Conservation (phyloP, 1,139 yeast species). For the Martiniozyma asiatica region DNA sequence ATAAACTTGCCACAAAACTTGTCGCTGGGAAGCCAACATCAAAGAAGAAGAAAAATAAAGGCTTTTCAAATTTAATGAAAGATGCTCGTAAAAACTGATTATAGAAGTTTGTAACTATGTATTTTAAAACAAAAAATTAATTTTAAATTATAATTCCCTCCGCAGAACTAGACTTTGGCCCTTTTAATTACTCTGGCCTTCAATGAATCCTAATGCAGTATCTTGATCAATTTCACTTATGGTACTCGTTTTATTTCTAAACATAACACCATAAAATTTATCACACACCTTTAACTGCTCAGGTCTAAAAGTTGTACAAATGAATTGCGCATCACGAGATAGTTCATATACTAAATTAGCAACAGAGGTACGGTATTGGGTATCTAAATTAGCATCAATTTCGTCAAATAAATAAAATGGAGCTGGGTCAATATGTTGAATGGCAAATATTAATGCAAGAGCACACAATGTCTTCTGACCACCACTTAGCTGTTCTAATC, state of each 20-base stretch:
- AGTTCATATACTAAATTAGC: slow-evolving; percentile 63
- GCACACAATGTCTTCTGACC: slow-evolving; percentile 97
- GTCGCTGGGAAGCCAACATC: slow-evolving; percentile 19
- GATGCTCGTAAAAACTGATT: slow-evolving; percentile 29
- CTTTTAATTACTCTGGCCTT: slow-evolving; percentile 21
- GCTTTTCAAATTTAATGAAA: slow-evolving; percentile 41
- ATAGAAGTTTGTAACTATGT: neutral
- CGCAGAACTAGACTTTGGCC: no score
- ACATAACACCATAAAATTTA: slow-evolving; percentile 79
- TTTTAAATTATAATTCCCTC: neutral
- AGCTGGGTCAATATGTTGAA: slow-evolving; percentile 92
- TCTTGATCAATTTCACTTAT: slow-evolving; percentile 59
- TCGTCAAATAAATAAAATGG: slow-evolving; percentile 94
- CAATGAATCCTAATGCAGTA: slow-evolving; percentile 73
- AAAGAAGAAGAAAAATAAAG: slow-evolving; percentile 28
- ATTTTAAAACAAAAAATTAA: neutral
- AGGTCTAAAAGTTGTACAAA: slow-evolving; percentile 91
- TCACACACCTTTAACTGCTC: slow-evolving; percentile 86
- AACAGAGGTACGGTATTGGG: slow-evolving; percentile 83
- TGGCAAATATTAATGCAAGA: slow-evolving; percentile 81
- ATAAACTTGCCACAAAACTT: slow-evolving; percentile 29
- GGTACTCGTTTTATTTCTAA: slow-evolving; percentile 70
- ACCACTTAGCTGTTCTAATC: slow-evolving; percentile 87
- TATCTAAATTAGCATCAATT: slow-evolving; percentile 89
- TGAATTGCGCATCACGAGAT: slow-evolving; percentile 68